A percentile compares a stretch with the other conserved stretches of the same genome.
Conservation (phyloP, 2,329 filamentous ascomycete species). For the Pseudogymnoascus sp. region DNA sequence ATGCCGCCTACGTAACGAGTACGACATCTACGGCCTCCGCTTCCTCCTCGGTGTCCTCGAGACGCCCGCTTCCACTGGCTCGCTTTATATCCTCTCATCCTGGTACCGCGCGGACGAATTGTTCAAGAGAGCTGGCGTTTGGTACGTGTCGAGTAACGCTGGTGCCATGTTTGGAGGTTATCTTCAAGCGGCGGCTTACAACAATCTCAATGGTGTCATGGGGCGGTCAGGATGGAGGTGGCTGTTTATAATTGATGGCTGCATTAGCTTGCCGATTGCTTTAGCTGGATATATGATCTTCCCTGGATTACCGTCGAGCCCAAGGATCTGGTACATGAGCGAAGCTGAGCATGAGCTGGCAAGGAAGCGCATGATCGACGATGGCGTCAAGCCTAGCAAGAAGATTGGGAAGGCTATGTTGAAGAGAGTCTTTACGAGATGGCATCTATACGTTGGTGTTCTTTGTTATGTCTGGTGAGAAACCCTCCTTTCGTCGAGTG, state of each 20-base stretch:
- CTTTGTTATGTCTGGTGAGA: slow-evolving; percentile 22
- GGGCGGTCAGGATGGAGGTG: slow-evolving; percentile 24
- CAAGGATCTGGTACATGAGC: slow-evolving; percentile 19
- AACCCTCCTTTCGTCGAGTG: neutral
- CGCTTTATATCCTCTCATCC: slow-evolving; percentile 11
- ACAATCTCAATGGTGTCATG: slow-evolving; percentile 20
- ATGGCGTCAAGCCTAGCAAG: slow-evolving; percentile 12
- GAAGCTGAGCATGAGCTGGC: slow-evolving; percentile 19
- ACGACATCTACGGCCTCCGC: slow-evolving; percentile 6
- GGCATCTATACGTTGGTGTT: slow-evolving; percentile 27
- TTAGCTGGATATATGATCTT: slow-evolving; percentile 20
- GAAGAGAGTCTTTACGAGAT: slow-evolving; percentile 24
- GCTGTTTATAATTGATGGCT: slow-evolving; percentile 26
- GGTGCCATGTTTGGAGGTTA: slow-evolving; percentile 11
- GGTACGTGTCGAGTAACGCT: neutral
- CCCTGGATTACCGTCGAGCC: slow-evolving; percentile 21
- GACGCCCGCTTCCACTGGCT: neutral
- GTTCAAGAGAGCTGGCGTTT: slow-evolving; percentile 2
- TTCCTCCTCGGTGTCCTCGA: slow-evolving; percentile 9
- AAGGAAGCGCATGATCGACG: slow-evolving; percentile 18
- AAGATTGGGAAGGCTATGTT: slow-evolving; percentile 20
- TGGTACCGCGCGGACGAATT: slow-evolving; percentile 3
- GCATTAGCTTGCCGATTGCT: slow-evolving; percentile 26
- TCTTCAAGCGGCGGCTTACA: slow-evolving; percentile 23
- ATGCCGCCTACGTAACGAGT: neutral